Evolutionary conservation across 495 filamentous ascomycete species (phyloP).

Genomic region (Aspergillus sparsus): DNA sequence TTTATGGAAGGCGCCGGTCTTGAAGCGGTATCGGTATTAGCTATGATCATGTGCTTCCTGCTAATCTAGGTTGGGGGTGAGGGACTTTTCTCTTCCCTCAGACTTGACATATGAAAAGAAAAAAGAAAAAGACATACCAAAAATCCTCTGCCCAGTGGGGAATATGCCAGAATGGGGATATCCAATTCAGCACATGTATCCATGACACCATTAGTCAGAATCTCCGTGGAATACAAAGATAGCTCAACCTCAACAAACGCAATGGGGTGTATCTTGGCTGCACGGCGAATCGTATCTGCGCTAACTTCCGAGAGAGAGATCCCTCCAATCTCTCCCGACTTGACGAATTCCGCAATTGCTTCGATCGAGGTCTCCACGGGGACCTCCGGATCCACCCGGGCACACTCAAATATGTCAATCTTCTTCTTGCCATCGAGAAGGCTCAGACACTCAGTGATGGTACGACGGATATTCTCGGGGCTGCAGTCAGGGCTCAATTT

Average conservation of each 20-base stretch:
- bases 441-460: conserved; percentile 28
- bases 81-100: conserved; percentile 9
- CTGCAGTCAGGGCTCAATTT: conserved; percentile 6
- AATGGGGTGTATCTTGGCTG: conserved; percentile 60
- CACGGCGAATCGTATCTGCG: conserved; percentile 64
- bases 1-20: conserved; percentile 59
- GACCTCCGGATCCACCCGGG: conserved; percentile 61
- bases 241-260: conserved; percentile 69
- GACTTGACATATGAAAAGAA: background rate
- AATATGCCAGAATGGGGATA: conserved; percentile 64
- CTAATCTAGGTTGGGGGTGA: no score
- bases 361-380: conserved; percentile 54
- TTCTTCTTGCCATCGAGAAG: conserved; percentile 67
- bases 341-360: conserved; percentile 40
- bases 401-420: conserved; percentile 72
- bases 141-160: conserved; percentile 48
- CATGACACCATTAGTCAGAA: conserved; percentile 66
- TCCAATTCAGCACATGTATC: conserved; percentile 58
- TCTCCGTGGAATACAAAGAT: conserved; percentile 58
- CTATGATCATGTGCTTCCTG: no score
- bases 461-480: conserved; percentile 3
- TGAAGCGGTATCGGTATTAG: conserved; percentile 9
- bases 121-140: background rate
- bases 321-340: conserved; percentile 53
- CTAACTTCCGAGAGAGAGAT: conserved; percentile 65